Conservation (phyloP, 2,329 filamentous ascomycete genomes). For the Metarhizium rileyi region DNA sequence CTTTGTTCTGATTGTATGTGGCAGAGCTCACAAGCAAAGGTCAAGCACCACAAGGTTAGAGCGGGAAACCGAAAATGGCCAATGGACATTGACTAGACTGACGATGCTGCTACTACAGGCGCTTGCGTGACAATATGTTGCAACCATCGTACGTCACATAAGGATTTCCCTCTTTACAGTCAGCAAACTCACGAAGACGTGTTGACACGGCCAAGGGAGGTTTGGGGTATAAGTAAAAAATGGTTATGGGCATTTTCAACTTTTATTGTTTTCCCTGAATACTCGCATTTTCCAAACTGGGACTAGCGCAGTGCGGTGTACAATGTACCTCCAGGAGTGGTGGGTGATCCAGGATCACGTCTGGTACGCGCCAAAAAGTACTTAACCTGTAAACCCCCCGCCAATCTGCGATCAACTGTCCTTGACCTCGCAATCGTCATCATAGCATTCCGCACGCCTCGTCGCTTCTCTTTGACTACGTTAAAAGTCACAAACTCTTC, state of each 20-base stretch:
- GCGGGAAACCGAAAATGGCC: no score
- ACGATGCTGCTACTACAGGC: no score
- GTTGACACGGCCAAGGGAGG: no score
- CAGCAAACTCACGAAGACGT: no score
- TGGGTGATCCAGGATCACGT: constrained; percentile 42
- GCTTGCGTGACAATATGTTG: no score
- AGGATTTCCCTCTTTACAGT: no score
- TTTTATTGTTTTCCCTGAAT: constrained; percentile 9
- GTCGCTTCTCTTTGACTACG: constrained; percentile 9
- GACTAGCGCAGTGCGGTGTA: constrained; percentile 18
- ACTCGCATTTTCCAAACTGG: constrained; percentile 21
- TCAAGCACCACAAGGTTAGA: no score
- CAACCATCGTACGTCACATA: no score
- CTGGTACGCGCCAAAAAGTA: constrained; percentile 42
- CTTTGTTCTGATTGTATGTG: no score
- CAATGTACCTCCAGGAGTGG: constrained; percentile 3
- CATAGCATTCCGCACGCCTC: constrained; percentile 25
- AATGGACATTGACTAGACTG: no score
- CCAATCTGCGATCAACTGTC: constrained; percentile 26
- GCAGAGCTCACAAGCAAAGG: no score
- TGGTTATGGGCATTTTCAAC: constrained; percentile 15
- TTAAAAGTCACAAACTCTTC: constrained; percentile 9
- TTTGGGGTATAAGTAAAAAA: neutral
- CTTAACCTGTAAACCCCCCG: constrained; percentile 43
- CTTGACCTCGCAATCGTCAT: constrained; percentile 25